Evolutionary conservation across 2,329 filamentous ascomycete species (phyloP).

Genomic region (Sphaerulina populicola): DNA sequence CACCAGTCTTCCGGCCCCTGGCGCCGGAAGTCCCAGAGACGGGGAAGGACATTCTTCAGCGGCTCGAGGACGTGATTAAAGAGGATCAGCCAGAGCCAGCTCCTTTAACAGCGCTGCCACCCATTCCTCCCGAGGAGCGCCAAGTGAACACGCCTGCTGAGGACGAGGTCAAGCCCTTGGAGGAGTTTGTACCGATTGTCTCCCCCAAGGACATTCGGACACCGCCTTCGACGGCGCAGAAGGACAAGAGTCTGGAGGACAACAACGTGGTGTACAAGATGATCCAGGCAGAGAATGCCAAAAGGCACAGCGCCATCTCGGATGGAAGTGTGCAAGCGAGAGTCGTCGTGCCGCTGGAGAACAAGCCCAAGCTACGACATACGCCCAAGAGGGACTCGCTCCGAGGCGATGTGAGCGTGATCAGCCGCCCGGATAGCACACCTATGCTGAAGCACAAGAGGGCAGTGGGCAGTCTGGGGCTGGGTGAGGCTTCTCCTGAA

Average conservation of each 20-base stretch:
- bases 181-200: slow-evolving; percentile 1
- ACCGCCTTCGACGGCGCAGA: slow-evolving; percentile 16
- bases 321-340: slow-evolving; percentile 19
- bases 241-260: slow-evolving; percentile 17
- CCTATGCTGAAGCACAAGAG: slow-evolving; percentile 18
- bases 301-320: slow-evolving; percentile 25
- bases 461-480: slow-evolving; percentile 12
- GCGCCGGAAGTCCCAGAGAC: slow-evolving; percentile 8
- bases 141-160: slow-evolving; percentile 7
- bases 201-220: slow-evolving; percentile 2
- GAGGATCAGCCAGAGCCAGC: slow-evolving; percentile 2
- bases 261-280: slow-evolving; percentile 22
- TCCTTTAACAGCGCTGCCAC: slow-evolving; percentile 8
- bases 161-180: slow-evolving; percentile 7
- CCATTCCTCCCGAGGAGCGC: slow-evolving; percentile 10
- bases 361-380: slow-evolving; percentile 22
- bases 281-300: slow-evolving; percentile 27
- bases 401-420: slow-evolving; percentile 20
- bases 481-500: slow-evolving; percentile 5
- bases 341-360: slow-evolving; percentile 13
- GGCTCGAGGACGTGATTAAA: slow-evolving; percentile 8
- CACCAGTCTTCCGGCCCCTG: slow-evolving; percentile 6
- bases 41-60: slow-evolving; percentile 7
- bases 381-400: slow-evolving; percentile 22
- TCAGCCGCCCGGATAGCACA: slow-evolving; percentile 16